These are phyloP conservation scores for Myriosclerotinia scirpicola DNA, from an alignment of 2,329 filamentous ascomycete genomes.

Conservation along the genomic window DNA sequence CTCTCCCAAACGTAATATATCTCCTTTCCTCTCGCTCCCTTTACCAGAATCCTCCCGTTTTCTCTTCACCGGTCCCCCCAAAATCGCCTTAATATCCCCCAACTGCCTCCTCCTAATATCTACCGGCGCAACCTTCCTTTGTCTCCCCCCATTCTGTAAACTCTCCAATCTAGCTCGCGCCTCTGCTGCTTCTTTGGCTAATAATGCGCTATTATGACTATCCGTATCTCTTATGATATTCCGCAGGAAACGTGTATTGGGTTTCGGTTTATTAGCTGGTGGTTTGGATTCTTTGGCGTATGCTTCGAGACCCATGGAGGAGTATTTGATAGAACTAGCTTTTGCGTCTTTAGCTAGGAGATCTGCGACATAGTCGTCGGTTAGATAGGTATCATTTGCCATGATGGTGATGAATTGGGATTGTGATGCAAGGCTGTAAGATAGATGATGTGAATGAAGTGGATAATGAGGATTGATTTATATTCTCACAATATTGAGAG, in stretches of 20 bases:
- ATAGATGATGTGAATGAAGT: background rate
- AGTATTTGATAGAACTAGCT: constrained; percentile 71
- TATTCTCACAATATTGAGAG: background rate
- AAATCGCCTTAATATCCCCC: constrained; percentile 59
- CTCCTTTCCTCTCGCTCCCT: background rate
- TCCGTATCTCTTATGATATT: constrained; percentile 88
- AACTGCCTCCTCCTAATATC: constrained; percentile 60
- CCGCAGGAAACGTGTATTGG: constrained; percentile 85
- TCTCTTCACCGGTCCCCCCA: constrained; percentile 42
- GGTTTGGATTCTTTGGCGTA: constrained; percentile 50
- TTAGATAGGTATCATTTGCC: constrained; percentile 44
- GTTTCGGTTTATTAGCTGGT: constrained; percentile 71
- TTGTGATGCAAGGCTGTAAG: background rate
- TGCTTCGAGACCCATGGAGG: constrained; percentile 70
- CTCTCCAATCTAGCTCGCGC: constrained; percentile 67
- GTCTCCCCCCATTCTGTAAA: constrained; percentile 49
- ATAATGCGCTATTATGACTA: constrained; percentile 81
- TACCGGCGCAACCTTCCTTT: constrained; percentile 48
- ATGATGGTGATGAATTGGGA: background rate
- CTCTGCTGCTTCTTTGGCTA: constrained; percentile 81
- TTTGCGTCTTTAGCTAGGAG: constrained; percentile 80
- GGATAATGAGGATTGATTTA: background rate
- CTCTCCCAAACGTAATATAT: background rate
- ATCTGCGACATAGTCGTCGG: constrained; percentile 76
- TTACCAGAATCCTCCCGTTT: constrained; percentile 28